Conservation (phyloP, 495 filamentous ascomycete genomes). For the Trichoderma erinaceum region DNA sequence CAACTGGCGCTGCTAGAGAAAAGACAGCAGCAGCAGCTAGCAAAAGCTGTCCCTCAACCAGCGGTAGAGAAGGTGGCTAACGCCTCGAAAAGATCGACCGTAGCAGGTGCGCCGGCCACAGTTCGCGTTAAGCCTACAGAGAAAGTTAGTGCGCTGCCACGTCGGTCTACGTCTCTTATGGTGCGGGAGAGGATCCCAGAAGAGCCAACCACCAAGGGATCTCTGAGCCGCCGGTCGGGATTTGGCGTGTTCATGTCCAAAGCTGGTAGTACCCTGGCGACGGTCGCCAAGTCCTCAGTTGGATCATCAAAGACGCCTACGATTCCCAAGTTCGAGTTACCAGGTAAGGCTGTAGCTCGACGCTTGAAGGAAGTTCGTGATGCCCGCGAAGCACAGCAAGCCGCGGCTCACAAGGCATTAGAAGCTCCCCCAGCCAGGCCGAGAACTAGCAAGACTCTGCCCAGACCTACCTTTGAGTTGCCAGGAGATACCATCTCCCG, state of each 20-base stretch:
- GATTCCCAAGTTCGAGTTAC: slow-evolving; percentile 60
- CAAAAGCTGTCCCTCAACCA: background rate
- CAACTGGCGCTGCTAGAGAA: slow-evolving; percentile 33
- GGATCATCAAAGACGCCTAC: slow-evolving; percentile 60
- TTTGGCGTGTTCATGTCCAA: background rate
- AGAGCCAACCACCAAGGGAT: background rate
- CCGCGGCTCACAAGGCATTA: slow-evolving; percentile 28
- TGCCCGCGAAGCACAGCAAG: slow-evolving; percentile 26
- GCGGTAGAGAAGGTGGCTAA: background rate
- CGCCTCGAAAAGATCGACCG: slow-evolving; percentile 18
- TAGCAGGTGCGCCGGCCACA: slow-evolving; percentile 11
- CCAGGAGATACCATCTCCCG: slow-evolving; percentile 68
- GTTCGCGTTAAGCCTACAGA: slow-evolving; percentile 26
- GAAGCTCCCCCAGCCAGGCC: slow-evolving; percentile 46
- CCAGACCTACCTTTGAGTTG: slow-evolving; percentile 60
- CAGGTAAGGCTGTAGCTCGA: slow-evolving; percentile 63
- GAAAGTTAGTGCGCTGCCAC: slow-evolving; percentile 24
- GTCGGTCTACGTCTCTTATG: slow-evolving; percentile 32
- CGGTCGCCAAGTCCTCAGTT: slow-evolving; percentile 30
- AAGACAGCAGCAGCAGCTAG: background rate
- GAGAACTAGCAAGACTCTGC: slow-evolving; percentile 47
- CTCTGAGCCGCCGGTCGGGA: background rate
- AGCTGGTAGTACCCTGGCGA: background rate
- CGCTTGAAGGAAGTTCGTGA: slow-evolving; percentile 44
- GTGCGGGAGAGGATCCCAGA: slow-evolving; percentile 22